Evolutionary conservation across 2,329 filamentous ascomycete genomes (phyloP).

Genomic region (Didymella pinodella): DNA sequence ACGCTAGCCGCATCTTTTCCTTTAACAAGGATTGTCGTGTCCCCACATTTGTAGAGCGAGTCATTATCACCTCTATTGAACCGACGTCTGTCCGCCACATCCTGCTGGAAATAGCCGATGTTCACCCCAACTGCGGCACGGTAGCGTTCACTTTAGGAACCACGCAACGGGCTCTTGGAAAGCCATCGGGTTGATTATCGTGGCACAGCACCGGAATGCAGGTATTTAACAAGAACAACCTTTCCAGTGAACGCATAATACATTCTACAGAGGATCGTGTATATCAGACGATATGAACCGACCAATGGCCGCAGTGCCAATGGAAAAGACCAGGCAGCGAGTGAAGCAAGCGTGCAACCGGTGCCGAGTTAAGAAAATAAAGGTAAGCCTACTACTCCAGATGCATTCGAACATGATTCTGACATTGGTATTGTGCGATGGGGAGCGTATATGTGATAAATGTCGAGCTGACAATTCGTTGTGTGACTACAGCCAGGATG

Average conservation of each 20-base stretch:
- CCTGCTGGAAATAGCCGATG: not conserved
- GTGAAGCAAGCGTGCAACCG: constrained; percentile 19
- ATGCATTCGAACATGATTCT: constrained; percentile 1
- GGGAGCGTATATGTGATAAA: not conserved
- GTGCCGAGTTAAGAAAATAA: constrained; percentile 20
- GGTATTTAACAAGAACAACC: not conserved
- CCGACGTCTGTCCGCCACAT: not conserved
- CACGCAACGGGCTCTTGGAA: not conserved
- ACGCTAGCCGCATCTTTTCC: too few species aligned
- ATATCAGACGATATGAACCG: not conserved
- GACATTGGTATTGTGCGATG: not conserved
- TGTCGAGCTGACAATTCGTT: not conserved
- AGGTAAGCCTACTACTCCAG: constrained; percentile 10
- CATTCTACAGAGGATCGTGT: too few species aligned
- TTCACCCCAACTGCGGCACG: not conserved
- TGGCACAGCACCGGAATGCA: not conserved
- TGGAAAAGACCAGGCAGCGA: constrained; percentile 10
- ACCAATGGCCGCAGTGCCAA: not conserved
- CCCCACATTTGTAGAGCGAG: too few species aligned
- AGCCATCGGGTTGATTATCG: not conserved
- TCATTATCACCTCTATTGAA: too few species aligned
- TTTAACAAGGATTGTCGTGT: too few species aligned
- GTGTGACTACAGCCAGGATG: too few species aligned
- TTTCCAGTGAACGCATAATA: not conserved
- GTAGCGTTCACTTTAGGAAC: not conserved